These are phyloP conservation scores for Aspergillus carlsbadensis DNA, from an alignment of 495 filamentous ascomycete species.

Conservation along the genomic window DNA sequence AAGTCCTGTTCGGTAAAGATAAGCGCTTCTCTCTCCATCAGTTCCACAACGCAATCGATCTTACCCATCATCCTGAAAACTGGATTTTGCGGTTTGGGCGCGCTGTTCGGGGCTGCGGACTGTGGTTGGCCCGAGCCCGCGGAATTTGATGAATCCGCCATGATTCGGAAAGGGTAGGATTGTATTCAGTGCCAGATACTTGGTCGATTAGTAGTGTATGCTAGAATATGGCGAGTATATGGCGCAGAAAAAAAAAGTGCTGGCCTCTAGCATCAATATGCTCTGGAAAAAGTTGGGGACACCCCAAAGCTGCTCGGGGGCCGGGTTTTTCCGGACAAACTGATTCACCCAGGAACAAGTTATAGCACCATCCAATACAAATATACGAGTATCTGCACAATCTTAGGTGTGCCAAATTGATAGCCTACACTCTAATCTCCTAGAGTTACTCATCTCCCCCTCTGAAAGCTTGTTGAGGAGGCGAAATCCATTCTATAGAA, in stretches of 20 bases:
- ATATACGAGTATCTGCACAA: too few species aligned
- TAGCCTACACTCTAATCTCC: too few species aligned
- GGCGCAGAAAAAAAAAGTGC: not conserved
- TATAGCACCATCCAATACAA: too few species aligned
- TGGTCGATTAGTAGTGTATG: not conserved
- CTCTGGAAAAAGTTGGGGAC: slow-evolving; percentile 18
- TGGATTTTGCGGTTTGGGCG: slow-evolving; percentile 59
- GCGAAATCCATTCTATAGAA: too few species aligned
- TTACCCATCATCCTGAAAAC: slow-evolving; percentile 72
- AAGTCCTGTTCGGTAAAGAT: slow-evolving; percentile 47
- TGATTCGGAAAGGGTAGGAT: slow-evolving; percentile 10
- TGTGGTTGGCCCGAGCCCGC: slow-evolving; percentile 30
- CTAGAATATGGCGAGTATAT: not conserved
- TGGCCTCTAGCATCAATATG: not conserved
- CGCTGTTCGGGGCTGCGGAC: slow-evolving; percentile 30
- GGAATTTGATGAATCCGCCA: slow-evolving; percentile 40
- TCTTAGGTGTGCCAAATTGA: too few species aligned
- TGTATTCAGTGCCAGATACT: not conserved
- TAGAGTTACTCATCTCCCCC: too few species aligned
- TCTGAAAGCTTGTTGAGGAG: too few species aligned
- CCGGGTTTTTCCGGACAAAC: slow-evolving; percentile 10
- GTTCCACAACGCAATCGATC: not conserved
- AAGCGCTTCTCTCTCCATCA: not conserved
- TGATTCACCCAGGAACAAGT: not conserved
- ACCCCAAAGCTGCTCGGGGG: slow-evolving; percentile 4